phyloP scores from a whole-genome alignment of 202 grass and related monocot genomes.

The Sporobolus alterniflorus region DNA sequence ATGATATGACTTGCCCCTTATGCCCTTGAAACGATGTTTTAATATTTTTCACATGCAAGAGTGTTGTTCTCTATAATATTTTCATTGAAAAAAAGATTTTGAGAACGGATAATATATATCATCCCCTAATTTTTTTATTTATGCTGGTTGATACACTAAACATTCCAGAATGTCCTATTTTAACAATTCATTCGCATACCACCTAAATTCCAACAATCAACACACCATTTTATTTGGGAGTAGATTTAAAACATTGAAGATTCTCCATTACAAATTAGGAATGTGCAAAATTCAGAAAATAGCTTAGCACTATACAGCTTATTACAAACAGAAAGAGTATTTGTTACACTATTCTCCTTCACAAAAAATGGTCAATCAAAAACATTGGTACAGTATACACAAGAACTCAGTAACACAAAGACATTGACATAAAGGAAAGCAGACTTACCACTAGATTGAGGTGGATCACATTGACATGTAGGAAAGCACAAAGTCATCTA shows the following conservation, averaged over 20 bases:
- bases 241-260: not conserved
- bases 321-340: not conserved
- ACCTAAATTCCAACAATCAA: not conserved
- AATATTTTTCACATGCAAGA: too few relatives aligned
- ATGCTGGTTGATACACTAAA: too few relatives aligned
- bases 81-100: too few relatives aligned
- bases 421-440: conserved; percentile 16
- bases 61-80: too few relatives aligned
- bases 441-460: conserved; percentile 85
- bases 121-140: too few relatives aligned
- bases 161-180: too few relatives aligned
- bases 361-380: not conserved
- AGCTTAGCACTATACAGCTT: not conserved
- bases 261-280: not conserved
- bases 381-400: not conserved
- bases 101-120: too few relatives aligned
- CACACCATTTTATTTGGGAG: not conserved
- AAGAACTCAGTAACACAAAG: not conserved
- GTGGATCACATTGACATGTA: conserved; percentile 57
- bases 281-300: not conserved
- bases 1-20: too few relatives aligned
- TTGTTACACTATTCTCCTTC: not conserved
- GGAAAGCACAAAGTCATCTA: not conserved
- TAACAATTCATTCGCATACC: not conserved
- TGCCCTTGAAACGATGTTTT: too few relatives aligned